Evolutionary conservation across 148 eudicot species (phyloP), one percentile per base, ranked within the genome.

Genomic region (Heliamphora exappendiculata): DNA sequence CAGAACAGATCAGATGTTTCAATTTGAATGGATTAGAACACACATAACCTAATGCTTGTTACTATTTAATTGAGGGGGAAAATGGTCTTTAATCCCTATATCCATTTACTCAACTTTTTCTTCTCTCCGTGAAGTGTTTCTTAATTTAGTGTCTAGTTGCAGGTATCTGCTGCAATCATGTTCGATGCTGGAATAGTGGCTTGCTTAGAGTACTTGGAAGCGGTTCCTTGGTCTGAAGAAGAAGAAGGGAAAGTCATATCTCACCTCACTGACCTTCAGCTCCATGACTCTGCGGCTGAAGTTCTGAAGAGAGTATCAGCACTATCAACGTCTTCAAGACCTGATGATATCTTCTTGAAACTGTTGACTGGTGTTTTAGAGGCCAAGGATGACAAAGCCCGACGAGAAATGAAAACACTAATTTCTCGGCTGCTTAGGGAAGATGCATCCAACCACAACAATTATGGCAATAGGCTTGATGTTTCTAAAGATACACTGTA

Each of bases 171-270:
- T 36, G 95, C 97, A 42, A 87, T 94, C 29, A 77, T 86, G 81
- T 94, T 90, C 79, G 97, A 94, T 76, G 88, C 88, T 65, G 97
- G 95, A 36, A 80, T 91, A 64, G 41, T 79, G 58, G 89, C 95
- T 5, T 94, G 98, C 79, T 83, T 94, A 75, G 97, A 90, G 74
- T 86, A 89, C 79, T 71, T 94, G 64, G 98, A 91, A 73, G 93
- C 98, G 11, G 88, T 88, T 60, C 98, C 98, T 33, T 94, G 98
- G 98, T 85, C 98, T 41, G 93, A 87, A 55, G 89, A 87, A 36
- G 98, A 94, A 74, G 97, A 94, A 83, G 95, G 87, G 74, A 89
- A 78, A 62, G 88, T 94, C 7, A 76, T 89, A 57, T 82, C 90
- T 49, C 86, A 89, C 73, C 91, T 94, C 31, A 80, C 75, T 75